Evolutionary conservation across 352 stramenopile species (phyloP).

Genomic region (Globisporangium mamillatum): DNA sequence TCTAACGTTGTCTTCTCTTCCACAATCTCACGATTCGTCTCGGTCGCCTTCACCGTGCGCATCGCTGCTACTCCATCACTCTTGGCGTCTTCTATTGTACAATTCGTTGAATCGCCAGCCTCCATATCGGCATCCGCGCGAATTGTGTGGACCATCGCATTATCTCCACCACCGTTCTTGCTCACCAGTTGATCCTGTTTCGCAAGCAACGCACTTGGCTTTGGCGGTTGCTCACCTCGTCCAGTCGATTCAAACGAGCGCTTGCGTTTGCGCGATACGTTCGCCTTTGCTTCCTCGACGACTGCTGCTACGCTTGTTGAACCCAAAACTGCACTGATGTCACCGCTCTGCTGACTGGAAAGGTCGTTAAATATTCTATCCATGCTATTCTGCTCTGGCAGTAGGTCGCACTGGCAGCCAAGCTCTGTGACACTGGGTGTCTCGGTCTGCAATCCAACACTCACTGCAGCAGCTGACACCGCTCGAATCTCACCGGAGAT

Average conservation of each 20-base stretch:
- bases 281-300: not conserved
- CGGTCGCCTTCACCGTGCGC: too few species aligned
- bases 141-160: not conserved
- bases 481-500: constrained; percentile 1
- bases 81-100: not conserved
- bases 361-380: not conserved
- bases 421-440: too few species aligned
- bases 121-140: not conserved
- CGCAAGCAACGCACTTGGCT: not conserved
- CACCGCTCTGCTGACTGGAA: not conserved
- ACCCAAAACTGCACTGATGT: not conserved
- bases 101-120: not conserved
- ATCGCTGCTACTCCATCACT: not conserved
- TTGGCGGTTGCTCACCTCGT: constrained; percentile 3
- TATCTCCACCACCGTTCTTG: not conserved
- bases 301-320: not conserved
- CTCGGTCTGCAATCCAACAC: constrained; percentile 3
- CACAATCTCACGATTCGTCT: not conserved
- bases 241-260: constrained; percentile 8
- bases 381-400: not conserved
- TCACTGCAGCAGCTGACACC: not conserved
- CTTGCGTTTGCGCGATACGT: constrained; percentile 4
- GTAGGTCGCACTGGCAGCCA: constrained; percentile 5
- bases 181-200: not conserved
- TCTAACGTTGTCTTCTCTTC: too few species aligned